Evolutionary conservation across 2,329 filamentous ascomycete species (phyloP).

Genomic region (Neonectria hederae): DNA sequence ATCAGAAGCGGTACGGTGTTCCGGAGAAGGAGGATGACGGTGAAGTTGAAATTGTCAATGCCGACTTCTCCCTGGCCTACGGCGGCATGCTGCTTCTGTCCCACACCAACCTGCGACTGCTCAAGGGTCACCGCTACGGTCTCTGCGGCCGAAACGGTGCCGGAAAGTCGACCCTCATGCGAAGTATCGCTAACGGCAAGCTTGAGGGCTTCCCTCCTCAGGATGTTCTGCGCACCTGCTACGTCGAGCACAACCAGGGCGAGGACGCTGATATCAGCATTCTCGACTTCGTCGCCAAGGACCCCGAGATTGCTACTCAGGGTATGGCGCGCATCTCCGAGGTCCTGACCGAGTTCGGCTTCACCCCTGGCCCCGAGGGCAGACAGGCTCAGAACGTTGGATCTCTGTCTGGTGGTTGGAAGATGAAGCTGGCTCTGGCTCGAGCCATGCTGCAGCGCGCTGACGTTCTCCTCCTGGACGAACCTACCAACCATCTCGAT

Average conservation of each 20-base stretch:
- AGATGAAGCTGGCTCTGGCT: slow-evolving; percentile 98
- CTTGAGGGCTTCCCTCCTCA: slow-evolving; percentile 95
- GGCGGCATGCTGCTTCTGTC: slow-evolving; percentile 97
- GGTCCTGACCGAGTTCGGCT: slow-evolving; percentile 91
- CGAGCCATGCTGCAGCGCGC: slow-evolving; percentile 96
- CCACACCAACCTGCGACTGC: slow-evolving; percentile 91
- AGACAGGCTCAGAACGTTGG: slow-evolving; percentile 90
- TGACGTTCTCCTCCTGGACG: slow-evolving; percentile 96
- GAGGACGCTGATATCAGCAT: slow-evolving; percentile 98
- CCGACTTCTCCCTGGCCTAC: slow-evolving; percentile 96
- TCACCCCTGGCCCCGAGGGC: slow-evolving; percentile 88
- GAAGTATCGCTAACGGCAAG: slow-evolving; percentile 93
- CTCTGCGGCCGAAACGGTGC: slow-evolving; percentile 97
- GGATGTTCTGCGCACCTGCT: slow-evolving; percentile 93
- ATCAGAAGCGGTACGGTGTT: slow-evolving; percentile 85
- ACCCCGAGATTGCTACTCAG: slow-evolving; percentile 83
- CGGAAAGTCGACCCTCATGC: slow-evolving; percentile 99
- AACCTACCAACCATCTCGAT: slow-evolving; percentile 98
- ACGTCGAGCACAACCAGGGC: slow-evolving; percentile 99
- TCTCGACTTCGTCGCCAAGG: slow-evolving; percentile 89
- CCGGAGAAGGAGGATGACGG: slow-evolving; percentile 89
- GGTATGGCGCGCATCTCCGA: slow-evolving; percentile 82
- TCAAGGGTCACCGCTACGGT: slow-evolving; percentile 97
- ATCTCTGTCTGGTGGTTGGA: slow-evolving; percentile 97
- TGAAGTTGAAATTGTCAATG: slow-evolving; percentile 96